These are phyloP conservation scores for Crinitomyces ghanaensis DNA, from an alignment of 805 yeast species.

Conservation along the genomic window DNA sequence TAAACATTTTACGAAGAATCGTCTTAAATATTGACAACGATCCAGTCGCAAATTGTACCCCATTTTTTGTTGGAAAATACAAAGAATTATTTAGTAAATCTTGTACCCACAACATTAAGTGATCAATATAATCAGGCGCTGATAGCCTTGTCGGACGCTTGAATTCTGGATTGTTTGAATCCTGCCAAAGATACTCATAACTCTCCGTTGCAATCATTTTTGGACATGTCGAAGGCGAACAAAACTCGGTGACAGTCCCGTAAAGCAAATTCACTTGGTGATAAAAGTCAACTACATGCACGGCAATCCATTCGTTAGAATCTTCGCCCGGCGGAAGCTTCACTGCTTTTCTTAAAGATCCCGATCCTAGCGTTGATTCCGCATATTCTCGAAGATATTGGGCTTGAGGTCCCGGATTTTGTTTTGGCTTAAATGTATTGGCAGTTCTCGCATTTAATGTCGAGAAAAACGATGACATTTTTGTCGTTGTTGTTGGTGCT, in stretches of 20 bases:
- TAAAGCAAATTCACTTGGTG: conserved; percentile 94
- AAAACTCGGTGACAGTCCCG: conserved; percentile 91
- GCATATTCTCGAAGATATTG: conserved; percentile 63
- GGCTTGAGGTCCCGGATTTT: conserved; percentile 23
- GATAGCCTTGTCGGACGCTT: conserved; percentile 75
- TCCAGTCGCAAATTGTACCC: conserved; percentile 84
- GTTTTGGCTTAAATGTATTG: conserved; percentile 26
- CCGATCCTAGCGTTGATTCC: conserved; percentile 90
- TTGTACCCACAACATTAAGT: conserved; percentile 91
- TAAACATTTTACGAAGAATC: conserved; percentile 78
- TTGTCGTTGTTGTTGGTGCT: conserved; percentile 7
- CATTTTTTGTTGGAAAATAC: conserved; percentile 79
- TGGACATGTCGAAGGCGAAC: conserved; percentile 92
- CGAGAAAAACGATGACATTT: no score
- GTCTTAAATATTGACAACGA: conserved; percentile 72
- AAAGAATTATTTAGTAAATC: conserved; percentile 82
- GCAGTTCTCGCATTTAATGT: conserved; percentile 24
- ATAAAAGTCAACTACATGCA: conserved; percentile 94
- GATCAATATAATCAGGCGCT: conserved; percentile 93
- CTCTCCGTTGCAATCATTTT: conserved; percentile 96
- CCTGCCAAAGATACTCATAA: conserved; percentile 96
- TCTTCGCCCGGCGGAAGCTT: conserved; percentile 89
- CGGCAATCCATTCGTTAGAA: conserved; percentile 89
- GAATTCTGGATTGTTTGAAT: conserved; percentile 35
- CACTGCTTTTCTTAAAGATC: conserved; percentile 84